Evolutionary conservation across 148 eudicot species (phyloP), one percentile per base, ranked within the genome.

Genomic region (Pouteria glomerata): DNA sequence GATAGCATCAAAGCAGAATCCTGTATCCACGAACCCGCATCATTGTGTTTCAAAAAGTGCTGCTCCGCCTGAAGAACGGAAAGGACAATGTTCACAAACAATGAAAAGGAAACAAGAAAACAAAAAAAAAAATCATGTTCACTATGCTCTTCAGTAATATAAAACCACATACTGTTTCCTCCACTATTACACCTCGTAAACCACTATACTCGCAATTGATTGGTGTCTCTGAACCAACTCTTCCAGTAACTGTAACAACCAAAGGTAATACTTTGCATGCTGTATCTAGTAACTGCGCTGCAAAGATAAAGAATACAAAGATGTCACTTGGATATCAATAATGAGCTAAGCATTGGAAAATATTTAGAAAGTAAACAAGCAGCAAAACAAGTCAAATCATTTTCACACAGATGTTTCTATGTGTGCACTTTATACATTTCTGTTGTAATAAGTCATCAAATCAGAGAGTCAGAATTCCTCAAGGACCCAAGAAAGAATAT

Each of bases 11-110:
- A 68, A 42, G 97, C 96, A 42, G 97, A 96, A 86, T 96, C 99
- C 76, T 92, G 97, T 76, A 92, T 87, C 99, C 99, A 96, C 23
- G 97, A 92, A 78, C 99, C 99, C 47, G 97, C 96, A 78, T 96
- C 99, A 76, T 92, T 96, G 83, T 92, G 96, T 71, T 92, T 96
- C 73, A 96, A 70, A 77, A 92, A 92, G 83, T 96, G 96, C 79
- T 92, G 97, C 79, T 96, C 99, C 26, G 92, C 92, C 99, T 96
- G 78, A 23, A 75, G 15, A 23, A 60, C 33, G 24, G 62, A 70
- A 19, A 0, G 31, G 55, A 71, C 26, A 33, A 33, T 26, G 10
- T 39, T 24, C 57, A 53, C 57, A 48, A 16, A 37, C 45, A 48
- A 14, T 21, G n/a, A n/a, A 5, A 66, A 26, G 56, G 60, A 48